Conservation (phyloP, 2,329 filamentous ascomycete genomes). For the Aaosphaeria arxii region DNA sequence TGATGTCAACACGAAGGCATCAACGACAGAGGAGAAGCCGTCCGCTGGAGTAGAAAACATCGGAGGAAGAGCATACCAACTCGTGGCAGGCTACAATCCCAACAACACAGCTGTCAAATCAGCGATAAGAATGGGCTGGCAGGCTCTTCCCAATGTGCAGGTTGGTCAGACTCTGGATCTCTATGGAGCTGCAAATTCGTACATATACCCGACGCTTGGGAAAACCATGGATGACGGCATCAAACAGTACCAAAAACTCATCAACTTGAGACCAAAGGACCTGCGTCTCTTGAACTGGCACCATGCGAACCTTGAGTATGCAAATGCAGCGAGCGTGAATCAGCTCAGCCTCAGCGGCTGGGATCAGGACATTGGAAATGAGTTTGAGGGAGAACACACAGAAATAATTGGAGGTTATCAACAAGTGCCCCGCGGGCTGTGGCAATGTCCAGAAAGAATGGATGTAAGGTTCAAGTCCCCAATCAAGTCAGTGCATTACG, state of each 20-base stretch:
- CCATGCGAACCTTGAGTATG: slow-evolving; percentile 96
- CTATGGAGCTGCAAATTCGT: slow-evolving; percentile 59
- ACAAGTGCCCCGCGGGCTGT: slow-evolving; percentile 82
- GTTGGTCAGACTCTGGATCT: slow-evolving; percentile 69
- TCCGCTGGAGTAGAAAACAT: slow-evolving; percentile 56
- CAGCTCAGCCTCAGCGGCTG: slow-evolving; percentile 85
- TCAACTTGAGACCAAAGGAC: slow-evolving; percentile 82
- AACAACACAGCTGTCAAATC: slow-evolving; percentile 73
- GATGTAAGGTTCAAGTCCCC: slow-evolving; percentile 71
- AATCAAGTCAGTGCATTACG: slow-evolving; percentile 71
- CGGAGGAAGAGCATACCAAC: slow-evolving; percentile 67
- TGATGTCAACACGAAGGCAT: slow-evolving; percentile 47
- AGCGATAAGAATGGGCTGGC: slow-evolving; percentile 80
- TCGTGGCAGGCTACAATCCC: slow-evolving; percentile 66
- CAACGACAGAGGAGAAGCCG: slow-evolving; percentile 43
- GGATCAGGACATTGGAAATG: slow-evolving; percentile 97
- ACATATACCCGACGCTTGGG: slow-evolving; percentile 71
- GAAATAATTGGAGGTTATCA: slow-evolving; percentile 94
- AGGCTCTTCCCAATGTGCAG: slow-evolving; percentile 60
- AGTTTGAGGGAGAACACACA: slow-evolving; percentile 92
- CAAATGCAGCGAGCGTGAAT: slow-evolving; percentile 85
- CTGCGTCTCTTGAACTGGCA: slow-evolving; percentile 96
- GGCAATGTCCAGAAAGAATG: slow-evolving; percentile 71
- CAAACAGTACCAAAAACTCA: slow-evolving; percentile 76
- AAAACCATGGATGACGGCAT: slow-evolving; percentile 93